Percentiles rank a stretch among this genome's conserved stretches.
Evolutionary conservation across 345 rosid species (phyloP).

Genomic region (Salix suchowensis): DNA sequence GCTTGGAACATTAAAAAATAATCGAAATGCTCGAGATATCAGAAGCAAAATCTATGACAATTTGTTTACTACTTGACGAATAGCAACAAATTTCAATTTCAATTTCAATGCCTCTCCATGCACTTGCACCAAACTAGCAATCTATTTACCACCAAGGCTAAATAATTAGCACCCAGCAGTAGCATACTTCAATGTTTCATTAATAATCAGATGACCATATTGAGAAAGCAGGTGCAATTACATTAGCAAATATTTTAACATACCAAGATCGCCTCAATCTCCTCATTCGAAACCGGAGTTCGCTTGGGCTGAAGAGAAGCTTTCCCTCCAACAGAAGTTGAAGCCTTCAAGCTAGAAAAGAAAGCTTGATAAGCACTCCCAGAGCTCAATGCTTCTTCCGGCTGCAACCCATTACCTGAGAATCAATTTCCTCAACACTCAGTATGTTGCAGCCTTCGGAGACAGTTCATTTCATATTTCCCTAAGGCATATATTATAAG

Average conservation of each 20-base stretch:
- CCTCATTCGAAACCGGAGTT: slow-evolving; percentile 68
- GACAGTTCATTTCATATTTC: background rate
- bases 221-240: background rate
- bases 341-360: slow-evolving; percentile 49
- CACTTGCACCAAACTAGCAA: background rate
- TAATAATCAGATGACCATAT: background rate
- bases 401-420: slow-evolving; percentile 41
- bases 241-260: slow-evolving; percentile 5
- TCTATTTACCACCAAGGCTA: background rate
- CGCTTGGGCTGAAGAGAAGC: slow-evolving; percentile 90
- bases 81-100: background rate
- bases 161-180: background rate
- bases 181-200: background rate
- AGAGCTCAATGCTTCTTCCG: slow-evolving; percentile 29
- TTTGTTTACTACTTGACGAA: no score
- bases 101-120: background rate
- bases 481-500: background rate
- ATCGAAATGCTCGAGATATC: no score
- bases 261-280: slow-evolving; percentile 85
- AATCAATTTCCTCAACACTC: slow-evolving; percentile 1
- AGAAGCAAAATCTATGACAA: no score
- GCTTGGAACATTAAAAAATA: no score
- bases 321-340: slow-evolving; percentile 57
- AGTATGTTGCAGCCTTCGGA: no score
- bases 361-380: slow-evolving; percentile 43